Percentiles rank a stretch among this genome's conserved stretches.
These are phyloP conservation scores for Peronospora farinosa DNA, from an alignment of 352 stramenopile species.

Conservation along the genomic window DNA sequence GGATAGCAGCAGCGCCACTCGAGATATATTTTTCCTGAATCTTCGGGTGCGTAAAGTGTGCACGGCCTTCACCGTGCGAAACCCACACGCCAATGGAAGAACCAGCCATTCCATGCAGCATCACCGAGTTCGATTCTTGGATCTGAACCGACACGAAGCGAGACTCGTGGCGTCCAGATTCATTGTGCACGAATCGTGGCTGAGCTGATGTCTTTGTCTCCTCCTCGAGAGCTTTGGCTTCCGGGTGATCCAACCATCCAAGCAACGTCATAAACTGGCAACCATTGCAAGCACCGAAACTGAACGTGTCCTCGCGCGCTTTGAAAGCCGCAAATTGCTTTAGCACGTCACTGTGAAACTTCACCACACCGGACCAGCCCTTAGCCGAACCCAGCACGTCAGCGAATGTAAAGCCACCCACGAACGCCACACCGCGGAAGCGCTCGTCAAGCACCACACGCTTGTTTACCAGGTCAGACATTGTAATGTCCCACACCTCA, in stretches of 20 bases:
- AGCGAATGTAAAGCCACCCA: constrained; percentile 98
- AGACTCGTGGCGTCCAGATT: constrained; percentile 94
- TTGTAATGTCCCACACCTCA: constrained; percentile 97
- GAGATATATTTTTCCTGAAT: constrained; percentile 86
- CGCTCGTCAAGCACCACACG: constrained; percentile 87
- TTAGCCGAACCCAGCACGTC: constrained; percentile 98
- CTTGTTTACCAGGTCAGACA: constrained; percentile 93
- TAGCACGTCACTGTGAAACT: constrained; percentile 93
- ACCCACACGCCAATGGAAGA: constrained; percentile 97
- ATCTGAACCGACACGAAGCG: constrained; percentile 96
- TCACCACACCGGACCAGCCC: constrained; percentile 96
- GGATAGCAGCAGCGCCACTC: constrained; percentile 91
- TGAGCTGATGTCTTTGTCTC: constrained; percentile 52
- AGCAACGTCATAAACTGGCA: constrained; percentile 99
- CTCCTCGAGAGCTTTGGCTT: constrained; percentile 45
- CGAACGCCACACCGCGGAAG: constrained; percentile 97
- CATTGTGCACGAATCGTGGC: constrained; percentile 97
- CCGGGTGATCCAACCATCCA: constrained; percentile 89
- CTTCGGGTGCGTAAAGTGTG: constrained; percentile 93
- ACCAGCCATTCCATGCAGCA: constrained; percentile 98
- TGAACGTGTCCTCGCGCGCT: constrained; percentile 95
- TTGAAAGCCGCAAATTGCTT: constrained; percentile 96
- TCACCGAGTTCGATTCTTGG: constrained; percentile 90
- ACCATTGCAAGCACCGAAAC: constrained; percentile 98
- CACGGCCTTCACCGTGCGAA: constrained; percentile 88